Evolutionary conservation across 2,329 filamentous ascomycete genomes (phyloP).

Genomic region (Alternaria novae-zelandiae): DNA sequence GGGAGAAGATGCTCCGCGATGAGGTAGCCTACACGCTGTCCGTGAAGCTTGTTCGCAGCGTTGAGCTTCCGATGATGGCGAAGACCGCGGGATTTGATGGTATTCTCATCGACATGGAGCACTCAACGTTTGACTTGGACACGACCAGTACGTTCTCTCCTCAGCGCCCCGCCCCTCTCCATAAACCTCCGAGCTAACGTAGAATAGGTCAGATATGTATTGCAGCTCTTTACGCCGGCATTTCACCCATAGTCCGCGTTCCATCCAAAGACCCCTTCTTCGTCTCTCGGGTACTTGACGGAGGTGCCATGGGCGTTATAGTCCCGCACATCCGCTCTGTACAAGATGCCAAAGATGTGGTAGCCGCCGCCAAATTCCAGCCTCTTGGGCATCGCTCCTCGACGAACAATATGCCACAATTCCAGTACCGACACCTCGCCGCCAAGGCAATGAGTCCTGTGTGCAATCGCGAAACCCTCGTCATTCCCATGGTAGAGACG

Average conservation of each 20-base stretch:
- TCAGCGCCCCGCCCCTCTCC: neutral
- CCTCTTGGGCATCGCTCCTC: constrained; percentile 48
- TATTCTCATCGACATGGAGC: constrained; percentile 56
- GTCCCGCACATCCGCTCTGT: constrained; percentile 52
- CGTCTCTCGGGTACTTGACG: constrained; percentile 50
- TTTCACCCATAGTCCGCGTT: constrained; percentile 52
- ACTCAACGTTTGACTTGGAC: constrained; percentile 49
- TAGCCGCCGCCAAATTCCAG: constrained; percentile 48
- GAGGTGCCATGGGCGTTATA: constrained; percentile 51
- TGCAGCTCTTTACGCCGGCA: constrained; percentile 49
- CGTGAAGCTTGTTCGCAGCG: constrained; percentile 44
- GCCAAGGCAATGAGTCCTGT: constrained; percentile 46
- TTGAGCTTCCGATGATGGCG: constrained; percentile 49
- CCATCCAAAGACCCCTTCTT: constrained; percentile 50
- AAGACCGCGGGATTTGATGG: constrained; percentile 53
- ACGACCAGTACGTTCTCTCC: constrained; percentile 20
- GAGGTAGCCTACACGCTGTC: constrained; percentile 40
- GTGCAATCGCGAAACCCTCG: constrained; percentile 46
- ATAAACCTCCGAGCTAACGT: neutral
- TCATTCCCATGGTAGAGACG: constrained; percentile 56
- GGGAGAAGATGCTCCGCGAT: constrained; percentile 36
- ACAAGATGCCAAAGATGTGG: constrained; percentile 47
- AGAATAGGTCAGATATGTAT: constrained; percentile 45
- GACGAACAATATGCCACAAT: constrained; percentile 46
- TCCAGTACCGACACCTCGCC: constrained; percentile 46